phyloP scores from a whole-genome alignment of 1,284 basidiomycete species.

The Cutaneotrichosporon sp. region DNA sequence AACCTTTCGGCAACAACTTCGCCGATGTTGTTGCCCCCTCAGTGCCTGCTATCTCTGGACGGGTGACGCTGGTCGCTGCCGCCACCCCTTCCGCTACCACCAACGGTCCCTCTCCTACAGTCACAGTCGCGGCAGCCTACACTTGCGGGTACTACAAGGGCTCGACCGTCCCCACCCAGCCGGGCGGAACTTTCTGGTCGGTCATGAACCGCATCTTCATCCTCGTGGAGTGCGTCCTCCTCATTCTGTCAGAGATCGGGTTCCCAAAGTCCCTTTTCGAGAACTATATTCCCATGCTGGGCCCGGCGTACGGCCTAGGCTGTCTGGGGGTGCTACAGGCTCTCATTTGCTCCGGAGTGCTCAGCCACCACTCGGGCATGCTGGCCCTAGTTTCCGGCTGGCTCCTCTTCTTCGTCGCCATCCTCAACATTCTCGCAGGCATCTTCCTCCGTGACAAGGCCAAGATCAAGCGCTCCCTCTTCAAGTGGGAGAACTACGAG shows the following conservation, averaged over 20 bases:
- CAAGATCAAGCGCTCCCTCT: conserved; percentile 34
- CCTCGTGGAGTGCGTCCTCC: conserved; percentile 65
- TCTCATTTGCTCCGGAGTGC: conserved; percentile 72
- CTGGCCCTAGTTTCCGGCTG: conserved; percentile 79
- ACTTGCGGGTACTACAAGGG: conserved; percentile 68
- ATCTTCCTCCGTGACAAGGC: conserved; percentile 38
- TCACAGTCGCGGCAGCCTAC: conserved; percentile 10
- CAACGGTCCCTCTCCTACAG: background rate
- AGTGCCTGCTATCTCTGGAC: background rate
- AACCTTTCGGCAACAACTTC: no score
- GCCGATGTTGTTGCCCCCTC: background rate
- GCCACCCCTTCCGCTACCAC: background rate
- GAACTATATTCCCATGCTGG: conserved; percentile 79
- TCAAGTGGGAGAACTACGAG: conserved; percentile 44
- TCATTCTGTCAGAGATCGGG: conserved; percentile 69
- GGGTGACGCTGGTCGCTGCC: background rate
- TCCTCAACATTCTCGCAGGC: conserved; percentile 68
- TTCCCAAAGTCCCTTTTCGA: conserved; percentile 70
- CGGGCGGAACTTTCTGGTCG: conserved; percentile 80
- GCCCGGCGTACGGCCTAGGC: conserved; percentile 70
- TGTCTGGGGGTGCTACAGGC: conserved; percentile 75
- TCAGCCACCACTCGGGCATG: conserved; percentile 70
- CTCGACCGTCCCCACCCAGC: conserved; percentile 69
- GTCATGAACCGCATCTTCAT: conserved; percentile 75
- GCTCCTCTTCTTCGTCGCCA: conserved; percentile 77